Evolutionary conservation across 768 basidiomycete genomes (phyloP), one percentile per base, ranked within the genome.

Genomic region (Boletus vinaceobasis): DNA sequence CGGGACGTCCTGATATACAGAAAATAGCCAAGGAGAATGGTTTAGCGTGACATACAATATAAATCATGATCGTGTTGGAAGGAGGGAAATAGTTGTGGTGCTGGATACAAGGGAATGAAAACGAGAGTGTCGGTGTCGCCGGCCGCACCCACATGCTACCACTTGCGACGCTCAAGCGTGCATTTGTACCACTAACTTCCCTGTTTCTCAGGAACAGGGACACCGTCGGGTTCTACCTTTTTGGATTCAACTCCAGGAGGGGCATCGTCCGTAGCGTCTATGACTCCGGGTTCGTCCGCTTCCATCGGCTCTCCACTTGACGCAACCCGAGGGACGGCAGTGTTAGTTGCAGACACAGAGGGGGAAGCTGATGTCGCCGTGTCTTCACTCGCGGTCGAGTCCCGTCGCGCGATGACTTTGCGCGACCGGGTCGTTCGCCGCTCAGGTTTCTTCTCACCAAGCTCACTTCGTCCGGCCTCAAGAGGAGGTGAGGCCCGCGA

Each of bases 301-400:
- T 60, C 67, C 29, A 35, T 21, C 4, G 47, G 43, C 29, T 63
- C 67, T 43, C 59, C 62, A n/a, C 52, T 57, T 3, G 55, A 53
- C 23, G 14, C 62, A 33, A 45, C 60, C 23, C 15, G 56, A 45
- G 57, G 27, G 0, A 33, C 39, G 3, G 21, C 47, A 13, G 48
- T 44, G 19, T 65, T 66, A 15, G 48, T 65, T 5, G 65, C 70
- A 31, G 73, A 67, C 40, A 67, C 64, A 3, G 74, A 73, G 4
- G 59, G 65, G 4, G 74, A 71, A 14, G 61, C 62, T 5, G 75
- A 74, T 11, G 73, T 71, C 29, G 53, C 60, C 7, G 77, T 74
- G 1, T 77, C 76, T 53, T 79, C 81, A 56, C 83, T 84, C 17
- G 76, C 74, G 50, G 75, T 80, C 3, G 84, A 85, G 54, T 77